These are phyloP conservation scores for Lactarius sanguifluus DNA, from an alignment of 768 basidiomycete genomes.

Conservation along the genomic window DNA sequence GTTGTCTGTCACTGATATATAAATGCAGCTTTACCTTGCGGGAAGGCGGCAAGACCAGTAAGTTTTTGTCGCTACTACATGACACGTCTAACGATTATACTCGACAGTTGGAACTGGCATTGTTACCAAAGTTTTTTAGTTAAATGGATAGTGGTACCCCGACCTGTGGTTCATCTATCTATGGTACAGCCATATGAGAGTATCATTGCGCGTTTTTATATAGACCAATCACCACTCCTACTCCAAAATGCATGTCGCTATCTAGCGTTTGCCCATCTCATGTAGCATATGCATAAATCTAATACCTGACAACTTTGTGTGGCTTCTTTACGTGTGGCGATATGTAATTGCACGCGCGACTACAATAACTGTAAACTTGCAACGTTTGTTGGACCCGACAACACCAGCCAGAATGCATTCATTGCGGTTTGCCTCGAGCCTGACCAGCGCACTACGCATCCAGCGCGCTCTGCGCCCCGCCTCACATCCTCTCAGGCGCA, in stretches of 20 bases:
- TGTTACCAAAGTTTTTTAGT: constrained; percentile 81
- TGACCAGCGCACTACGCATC: constrained; percentile 32
- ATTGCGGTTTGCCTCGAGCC: constrained; percentile 36
- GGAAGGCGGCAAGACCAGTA: constrained; percentile 91
- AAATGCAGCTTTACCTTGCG: constrained; percentile 75
- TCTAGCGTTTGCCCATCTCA: constrained; percentile 7
- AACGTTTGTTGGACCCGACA: background rate
- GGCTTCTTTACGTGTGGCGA: background rate
- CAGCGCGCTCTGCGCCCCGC: constrained; percentile 33
- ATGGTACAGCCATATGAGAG: background rate
- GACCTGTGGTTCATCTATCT: background rate
- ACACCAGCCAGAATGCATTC: constrained; percentile 26
- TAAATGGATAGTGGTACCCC: constrained; percentile 31
- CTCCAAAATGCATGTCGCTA: constrained; percentile 3
- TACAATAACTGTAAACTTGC: background rate
- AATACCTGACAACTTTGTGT: constrained; percentile 1
- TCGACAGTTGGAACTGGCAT: constrained; percentile 87
- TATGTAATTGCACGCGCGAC: constrained; percentile 11
- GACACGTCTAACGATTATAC: constrained; percentile 8
- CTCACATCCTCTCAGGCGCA: constrained; percentile 43
- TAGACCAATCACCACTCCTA: constrained; percentile 22
- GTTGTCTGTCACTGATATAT: constrained; percentile 14
- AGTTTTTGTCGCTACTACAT: constrained; percentile 36
- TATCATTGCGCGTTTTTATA: constrained; percentile 5
- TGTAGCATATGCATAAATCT: constrained; percentile 22